phyloP scores from a whole-genome alignment of 768 basidiomycete species.

The Tricholoma hemisulphureum region DNA sequence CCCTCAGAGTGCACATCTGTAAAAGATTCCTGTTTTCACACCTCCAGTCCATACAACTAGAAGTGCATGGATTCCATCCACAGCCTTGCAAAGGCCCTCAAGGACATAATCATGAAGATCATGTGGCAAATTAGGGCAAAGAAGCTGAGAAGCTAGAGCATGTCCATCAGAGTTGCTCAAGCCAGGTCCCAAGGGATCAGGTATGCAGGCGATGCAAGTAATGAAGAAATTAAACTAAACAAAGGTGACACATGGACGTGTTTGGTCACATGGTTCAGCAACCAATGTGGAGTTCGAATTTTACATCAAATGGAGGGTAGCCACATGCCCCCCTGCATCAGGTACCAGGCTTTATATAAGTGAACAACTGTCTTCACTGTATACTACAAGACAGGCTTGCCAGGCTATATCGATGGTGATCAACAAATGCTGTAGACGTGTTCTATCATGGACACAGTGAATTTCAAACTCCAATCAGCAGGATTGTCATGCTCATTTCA shows the following conservation, averaged over 20 bases:
- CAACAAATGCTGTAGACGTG: no score
- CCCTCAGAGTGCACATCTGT: constrained; percentile 12
- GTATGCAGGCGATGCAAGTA: background rate
- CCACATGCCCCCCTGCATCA: no score
- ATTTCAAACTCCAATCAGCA: no score
- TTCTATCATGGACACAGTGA: no score
- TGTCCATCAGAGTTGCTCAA: background rate
- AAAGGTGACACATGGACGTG: background rate
- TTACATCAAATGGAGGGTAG: no score
- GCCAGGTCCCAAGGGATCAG: background rate
- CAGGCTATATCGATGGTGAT: no score
- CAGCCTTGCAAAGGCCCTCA: constrained; percentile 22
- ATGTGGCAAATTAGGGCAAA: background rate
- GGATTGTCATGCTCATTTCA: no score
- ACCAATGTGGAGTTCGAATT: background rate
- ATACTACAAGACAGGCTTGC: no score
- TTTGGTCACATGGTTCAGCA: background rate
- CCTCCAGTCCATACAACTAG: constrained; percentile 16
- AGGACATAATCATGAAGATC: constrained; percentile 22
- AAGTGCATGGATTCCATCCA: constrained; percentile 20
- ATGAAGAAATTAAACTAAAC: background rate
- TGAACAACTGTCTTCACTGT: no score
- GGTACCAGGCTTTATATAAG: no score
- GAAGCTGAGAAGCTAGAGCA: background rate
- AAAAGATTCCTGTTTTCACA: constrained; percentile 21